phyloP scores from a whole-genome alignment of 345 rosid genomes.

The Eucalyptus viminalis region DNA sequence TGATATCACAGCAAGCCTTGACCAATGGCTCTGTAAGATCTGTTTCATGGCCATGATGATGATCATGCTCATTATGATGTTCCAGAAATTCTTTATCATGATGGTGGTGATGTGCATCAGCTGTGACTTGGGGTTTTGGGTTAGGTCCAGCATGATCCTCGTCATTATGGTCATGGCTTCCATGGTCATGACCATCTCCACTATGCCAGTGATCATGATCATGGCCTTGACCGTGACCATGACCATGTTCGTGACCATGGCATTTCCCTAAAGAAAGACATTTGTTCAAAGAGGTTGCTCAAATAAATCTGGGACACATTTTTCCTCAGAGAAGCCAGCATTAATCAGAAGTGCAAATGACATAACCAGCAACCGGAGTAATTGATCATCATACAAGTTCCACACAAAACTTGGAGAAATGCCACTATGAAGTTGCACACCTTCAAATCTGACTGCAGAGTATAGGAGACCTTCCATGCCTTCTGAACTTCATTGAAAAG shows the following conservation, averaged over 20 bases:
- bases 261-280: too few relatives aligned
- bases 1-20: background rate
- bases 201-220: background rate
- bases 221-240: slow-evolving; percentile 9
- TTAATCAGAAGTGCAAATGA: too few relatives aligned
- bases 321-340: too few relatives aligned
- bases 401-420: too few relatives aligned
- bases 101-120: background rate
- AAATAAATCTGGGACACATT: too few relatives aligned
- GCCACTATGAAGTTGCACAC: too few relatives aligned
- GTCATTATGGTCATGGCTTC: slow-evolving; percentile 4
- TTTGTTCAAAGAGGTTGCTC: too few relatives aligned
- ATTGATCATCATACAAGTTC: too few relatives aligned
- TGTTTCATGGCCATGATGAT: slow-evolving; percentile 12
- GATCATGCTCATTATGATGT: background rate
- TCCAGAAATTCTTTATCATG: background rate
- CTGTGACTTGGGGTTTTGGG: background rate
- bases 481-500: too few relatives aligned
- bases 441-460: too few relatives aligned
- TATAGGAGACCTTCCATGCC: too few relatives aligned
- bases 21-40: slow-evolving; percentile 20
- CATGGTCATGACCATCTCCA: background rate
- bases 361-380: too few relatives aligned
- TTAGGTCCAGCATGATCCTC: background rate
- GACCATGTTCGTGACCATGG: background rate